Conservation (phyloP, 2,329 filamentous ascomycete species). For the Lachnellula hyalina region DNA sequence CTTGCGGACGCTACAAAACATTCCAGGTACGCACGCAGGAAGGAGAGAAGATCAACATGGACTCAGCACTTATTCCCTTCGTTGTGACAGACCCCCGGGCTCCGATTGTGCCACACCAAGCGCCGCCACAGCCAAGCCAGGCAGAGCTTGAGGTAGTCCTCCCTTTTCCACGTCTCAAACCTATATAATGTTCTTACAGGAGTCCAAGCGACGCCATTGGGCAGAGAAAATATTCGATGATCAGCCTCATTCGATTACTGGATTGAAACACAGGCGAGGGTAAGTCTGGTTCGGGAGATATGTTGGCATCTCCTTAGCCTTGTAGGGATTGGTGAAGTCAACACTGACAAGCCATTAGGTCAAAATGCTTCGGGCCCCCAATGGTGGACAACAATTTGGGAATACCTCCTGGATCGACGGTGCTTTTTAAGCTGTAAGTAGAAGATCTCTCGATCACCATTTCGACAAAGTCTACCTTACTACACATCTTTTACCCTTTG, state of each 20-base stretch:
- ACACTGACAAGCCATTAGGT: slow-evolving; percentile 32
- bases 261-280: slow-evolving; percentile 39
- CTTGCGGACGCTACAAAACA: slow-evolving; percentile 47
- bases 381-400: slow-evolving; percentile 39
- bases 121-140: slow-evolving; percentile 14
- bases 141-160: slow-evolving; percentile 24
- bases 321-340: neutral
- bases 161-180: neutral
- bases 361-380: slow-evolving; percentile 42
- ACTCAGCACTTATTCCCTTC: slow-evolving; percentile 19
- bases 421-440: slow-evolving; percentile 50
- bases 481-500: neutral
- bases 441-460: too few relatives aligned
- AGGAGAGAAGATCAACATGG: slow-evolving; percentile 4
- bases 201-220: slow-evolving; percentile 49
- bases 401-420: slow-evolving; percentile 43
- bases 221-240: slow-evolving; percentile 55
- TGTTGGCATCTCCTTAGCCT: slow-evolving; percentile 10
- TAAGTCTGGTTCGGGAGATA: slow-evolving; percentile 23
- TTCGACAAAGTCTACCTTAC: neutral
- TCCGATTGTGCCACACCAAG: slow-evolving; percentile 15
- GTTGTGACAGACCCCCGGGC: slow-evolving; percentile 20
- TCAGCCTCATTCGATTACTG: slow-evolving; percentile 44
- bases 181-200: slow-evolving; percentile 13
- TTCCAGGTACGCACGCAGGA: slow-evolving; percentile 33